Conservation (phyloP, 73 alveolate species). For the Blepharisma japonicum region DNA sequence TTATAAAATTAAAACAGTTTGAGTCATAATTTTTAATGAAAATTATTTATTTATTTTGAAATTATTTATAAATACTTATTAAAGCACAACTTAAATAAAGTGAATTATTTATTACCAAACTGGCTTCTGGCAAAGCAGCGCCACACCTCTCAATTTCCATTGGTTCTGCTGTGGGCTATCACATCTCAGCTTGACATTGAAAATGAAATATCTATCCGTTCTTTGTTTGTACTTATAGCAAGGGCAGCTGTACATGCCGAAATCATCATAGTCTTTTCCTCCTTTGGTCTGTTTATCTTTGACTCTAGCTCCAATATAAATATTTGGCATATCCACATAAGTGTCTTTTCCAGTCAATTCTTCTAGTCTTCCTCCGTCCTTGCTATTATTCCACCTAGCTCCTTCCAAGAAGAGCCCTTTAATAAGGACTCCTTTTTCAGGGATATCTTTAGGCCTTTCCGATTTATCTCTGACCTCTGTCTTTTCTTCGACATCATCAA, state of each 20-base stretch:
- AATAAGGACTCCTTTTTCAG: slow-evolving; percentile 89
- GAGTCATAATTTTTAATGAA: too few species aligned
- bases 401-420: slow-evolving; percentile 98
- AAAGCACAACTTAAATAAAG: too few species aligned
- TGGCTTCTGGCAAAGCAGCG: slow-evolving; percentile 72
- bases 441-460: slow-evolving; percentile 68
- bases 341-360: slow-evolving; percentile 87
- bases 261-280: slow-evolving; percentile 43
- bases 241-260: slow-evolving; percentile 81
- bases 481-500: slow-evolving; percentile 86
- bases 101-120: not conserved
- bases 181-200: slow-evolving; percentile 92
- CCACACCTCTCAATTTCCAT: slow-evolving; percentile 96
- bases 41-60: too few species aligned
- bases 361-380: slow-evolving; percentile 81
- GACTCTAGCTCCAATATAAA: slow-evolving; percentile 73
- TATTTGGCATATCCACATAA: slow-evolving; percentile 75
- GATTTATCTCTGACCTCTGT: slow-evolving; percentile 80
- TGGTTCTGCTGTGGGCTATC: slow-evolving; percentile 86
- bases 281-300: slow-evolving; percentile 60
- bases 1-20: too few species aligned
- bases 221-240: slow-evolving; percentile 94
- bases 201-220: slow-evolving; percentile 89
- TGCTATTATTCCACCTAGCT: slow-evolving; percentile 92
- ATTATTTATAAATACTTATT: too few species aligned